Base-by-base conservation (phyloP, 768 basidiomycete genomes). In the Auricularia cornea region DNA sequence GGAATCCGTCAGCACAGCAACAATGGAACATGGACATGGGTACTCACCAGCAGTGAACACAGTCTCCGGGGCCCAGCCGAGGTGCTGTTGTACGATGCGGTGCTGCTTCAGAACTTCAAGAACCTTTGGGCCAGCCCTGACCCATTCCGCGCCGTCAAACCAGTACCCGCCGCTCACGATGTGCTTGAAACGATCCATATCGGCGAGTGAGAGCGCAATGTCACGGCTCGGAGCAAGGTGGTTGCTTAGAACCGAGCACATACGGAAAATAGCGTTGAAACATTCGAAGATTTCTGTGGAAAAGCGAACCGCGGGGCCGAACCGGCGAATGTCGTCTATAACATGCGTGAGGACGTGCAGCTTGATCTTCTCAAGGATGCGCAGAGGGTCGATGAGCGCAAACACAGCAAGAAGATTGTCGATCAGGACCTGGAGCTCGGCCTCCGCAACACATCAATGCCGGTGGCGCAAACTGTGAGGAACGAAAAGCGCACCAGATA, bases 391-490 rank as follows among this genome's bases (percentile, higher is more conserved):
- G 3, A 78, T 60, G 3, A 64, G n/a, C 0, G 72, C 74, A 8
- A 71, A 71, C 20, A 70, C 62, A 60, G 78, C 75, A 11, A 78
- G 74, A 0, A 79, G 72, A 66, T 80, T 80, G 1, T 66, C 72
- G 1, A 73, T 70, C 3, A 71, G 75, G 74, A 63, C 41, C 3
- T 38, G 26, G 10, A 69, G 59, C 32, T 69, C 68, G 14, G 38
- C 8, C 38, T n/a, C n/a, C 38, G 8, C 38, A 18, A 8, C 38
- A 40, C 8, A 40, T 40, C 8, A 40, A 18, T 18, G 38, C 38
- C 35, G 60, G 64, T 29, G 30, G 3, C 28, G 31, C n/a, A 31
- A 26, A 30, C 51, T 23, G 29, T 57, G n/a, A n/a, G n/a, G n/a
- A n/a, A n/a, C n/a, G 23, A 11, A 56, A 20, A 30, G 62, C 64